These are phyloP conservation scores for Psilocybe cyanescens DNA, from an alignment of 768 basidiomycete species.

Conservation along the genomic window DNA sequence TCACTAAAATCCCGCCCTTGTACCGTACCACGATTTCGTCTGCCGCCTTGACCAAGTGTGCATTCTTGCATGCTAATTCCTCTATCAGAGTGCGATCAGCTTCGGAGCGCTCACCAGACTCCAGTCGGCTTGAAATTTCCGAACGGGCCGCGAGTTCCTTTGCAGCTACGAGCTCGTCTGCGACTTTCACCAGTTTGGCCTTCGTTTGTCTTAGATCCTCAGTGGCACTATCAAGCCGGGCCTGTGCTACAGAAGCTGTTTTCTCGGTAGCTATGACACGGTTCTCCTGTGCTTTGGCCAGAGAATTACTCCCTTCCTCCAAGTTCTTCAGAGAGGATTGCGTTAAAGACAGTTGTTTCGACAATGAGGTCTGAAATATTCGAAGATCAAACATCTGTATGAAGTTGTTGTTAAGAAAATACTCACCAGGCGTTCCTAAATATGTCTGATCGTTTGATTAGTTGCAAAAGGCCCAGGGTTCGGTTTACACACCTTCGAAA, in stretches of 20 bases:
- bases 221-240: slow-evolving; percentile 16
- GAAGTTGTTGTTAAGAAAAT: neutral
- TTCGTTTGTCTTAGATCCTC: slow-evolving; percentile 8
- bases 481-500: slow-evolving; percentile 13
- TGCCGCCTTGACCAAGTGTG: slow-evolving; percentile 26
- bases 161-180: slow-evolving; percentile 11
- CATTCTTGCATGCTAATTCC: slow-evolving; percentile 27
- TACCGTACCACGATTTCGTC: slow-evolving; percentile 43
- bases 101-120: slow-evolving; percentile 4
- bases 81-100: slow-evolving; percentile 17
- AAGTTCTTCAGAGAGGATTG: slow-evolving; percentile 7
- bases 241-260: slow-evolving; percentile 18
- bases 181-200: neutral
- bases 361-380: neutral
- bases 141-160: slow-evolving; percentile 14
- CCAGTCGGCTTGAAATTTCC: slow-evolving; percentile 1
- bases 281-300: slow-evolving; percentile 29
- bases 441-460: neutral
- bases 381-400: neutral
- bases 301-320: slow-evolving; percentile 28
- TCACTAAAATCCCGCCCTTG: slow-evolving; percentile 49
- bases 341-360: neutral
- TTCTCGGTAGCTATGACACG: slow-evolving; percentile 32
- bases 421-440: slow-evolving; percentile 15
- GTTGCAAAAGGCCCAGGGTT: neutral